These are phyloP conservation scores for Cyberlindnera maritima DNA, from an alignment of 805 yeast species.

Conservation along the genomic window DNA sequence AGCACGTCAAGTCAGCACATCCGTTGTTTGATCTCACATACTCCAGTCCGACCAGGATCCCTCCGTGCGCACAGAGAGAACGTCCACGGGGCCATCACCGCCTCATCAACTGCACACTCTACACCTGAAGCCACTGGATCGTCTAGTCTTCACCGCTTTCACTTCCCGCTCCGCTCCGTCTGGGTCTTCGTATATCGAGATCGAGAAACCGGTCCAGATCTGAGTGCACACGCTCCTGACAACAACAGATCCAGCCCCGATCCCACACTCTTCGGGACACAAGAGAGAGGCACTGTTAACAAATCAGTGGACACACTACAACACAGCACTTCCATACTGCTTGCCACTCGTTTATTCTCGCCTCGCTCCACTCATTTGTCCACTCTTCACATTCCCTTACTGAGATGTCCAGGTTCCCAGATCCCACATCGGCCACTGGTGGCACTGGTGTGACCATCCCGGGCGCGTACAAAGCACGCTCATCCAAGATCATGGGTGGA, in stretches of 20 bases:
- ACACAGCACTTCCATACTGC: background rate
- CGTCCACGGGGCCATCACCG: background rate
- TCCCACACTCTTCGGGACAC: background rate
- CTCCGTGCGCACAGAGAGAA: background rate
- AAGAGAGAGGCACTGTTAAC: background rate
- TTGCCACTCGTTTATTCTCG: background rate
- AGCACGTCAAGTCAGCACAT: background rate
- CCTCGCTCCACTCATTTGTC: background rate
- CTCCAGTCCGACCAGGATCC: background rate
- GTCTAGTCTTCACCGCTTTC: background rate
- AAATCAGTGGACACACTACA: background rate
- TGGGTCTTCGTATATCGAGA: background rate
- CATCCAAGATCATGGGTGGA: background rate
- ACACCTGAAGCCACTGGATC: background rate
- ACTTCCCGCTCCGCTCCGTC: background rate
- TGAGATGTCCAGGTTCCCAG: slow-evolving; percentile 15
- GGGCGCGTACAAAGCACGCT: slow-evolving; percentile 2
- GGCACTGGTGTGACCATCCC: slow-evolving; percentile 5
- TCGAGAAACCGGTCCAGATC: background rate
- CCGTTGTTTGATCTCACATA: background rate
- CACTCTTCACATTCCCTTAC: background rate
- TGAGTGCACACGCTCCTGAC: slow-evolving; percentile 1
- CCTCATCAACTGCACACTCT: background rate
- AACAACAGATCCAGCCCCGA: background rate
- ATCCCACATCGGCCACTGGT: slow-evolving; percentile 3